Evolutionary conservation across 2,329 filamentous ascomycete genomes (phyloP).

Genomic region (Aureobasidium sp.): DNA sequence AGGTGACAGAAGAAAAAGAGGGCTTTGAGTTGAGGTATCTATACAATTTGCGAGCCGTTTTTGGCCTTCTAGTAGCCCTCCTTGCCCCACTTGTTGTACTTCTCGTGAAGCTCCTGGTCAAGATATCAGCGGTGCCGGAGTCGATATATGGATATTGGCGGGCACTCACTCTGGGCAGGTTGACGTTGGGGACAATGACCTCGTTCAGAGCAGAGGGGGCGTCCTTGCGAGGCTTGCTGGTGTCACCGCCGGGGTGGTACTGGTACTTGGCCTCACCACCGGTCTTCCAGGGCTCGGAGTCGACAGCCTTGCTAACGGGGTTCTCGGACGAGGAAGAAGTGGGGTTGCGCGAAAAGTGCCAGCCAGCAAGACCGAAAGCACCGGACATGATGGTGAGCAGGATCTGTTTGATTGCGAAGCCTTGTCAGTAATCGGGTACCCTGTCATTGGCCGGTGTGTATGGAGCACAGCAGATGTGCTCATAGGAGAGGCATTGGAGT

Average conservation of each 20-base stretch:
- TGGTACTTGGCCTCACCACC: constrained; percentile 56
- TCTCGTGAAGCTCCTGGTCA: constrained; percentile 76
- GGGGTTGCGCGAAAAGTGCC: constrained; percentile 80
- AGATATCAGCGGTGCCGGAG: background rate
- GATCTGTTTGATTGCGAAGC: constrained; percentile 53
- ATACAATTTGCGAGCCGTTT: constrained; percentile 7
- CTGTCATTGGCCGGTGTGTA: background rate
- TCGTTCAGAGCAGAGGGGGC: constrained; percentile 93
- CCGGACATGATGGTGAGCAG: constrained; percentile 86
- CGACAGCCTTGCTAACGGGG: constrained; percentile 63
- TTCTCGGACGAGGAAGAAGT: constrained; percentile 78
- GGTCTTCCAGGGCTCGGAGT: constrained; percentile 88
- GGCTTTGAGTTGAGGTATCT: constrained; percentile 12
- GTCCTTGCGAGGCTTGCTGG: constrained; percentile 67
- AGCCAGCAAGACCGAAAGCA: constrained; percentile 81
- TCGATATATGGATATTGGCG: background rate
- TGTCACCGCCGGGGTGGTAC: constrained; percentile 73
- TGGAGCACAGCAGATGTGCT: background rate
- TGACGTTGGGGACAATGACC: constrained; percentile 89
- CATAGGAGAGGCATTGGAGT: background rate
- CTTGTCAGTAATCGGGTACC: background rate
- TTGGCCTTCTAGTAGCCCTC: constrained; percentile 62
- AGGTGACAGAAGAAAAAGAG: constrained; percentile 8
- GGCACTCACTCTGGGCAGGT: constrained; percentile 69
- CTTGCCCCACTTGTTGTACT: constrained; percentile 99